phyloP scores from a whole-genome alignment of 2,329 filamentous ascomycete species.

The Ophiostoma triangulosporum region DNA sequence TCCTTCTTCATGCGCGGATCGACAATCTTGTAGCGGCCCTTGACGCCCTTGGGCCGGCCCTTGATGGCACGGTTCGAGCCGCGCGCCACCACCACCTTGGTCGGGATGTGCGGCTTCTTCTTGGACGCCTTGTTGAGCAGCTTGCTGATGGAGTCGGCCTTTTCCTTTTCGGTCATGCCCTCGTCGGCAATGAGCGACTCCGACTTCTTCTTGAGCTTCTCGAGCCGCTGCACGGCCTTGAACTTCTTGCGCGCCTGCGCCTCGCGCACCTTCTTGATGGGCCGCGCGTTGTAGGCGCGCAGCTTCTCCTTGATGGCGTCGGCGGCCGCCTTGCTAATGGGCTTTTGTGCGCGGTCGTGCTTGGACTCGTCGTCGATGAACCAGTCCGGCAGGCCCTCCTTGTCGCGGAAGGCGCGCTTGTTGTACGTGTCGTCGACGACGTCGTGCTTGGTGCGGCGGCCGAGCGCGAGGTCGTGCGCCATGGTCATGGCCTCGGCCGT shows the following conservation, averaged over 20 bases:
- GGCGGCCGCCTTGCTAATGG: slow-evolving; percentile 83
- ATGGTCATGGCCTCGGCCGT: slow-evolving; percentile 99
- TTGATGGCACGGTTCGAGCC: slow-evolving; percentile 75
- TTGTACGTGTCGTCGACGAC: slow-evolving; percentile 88
- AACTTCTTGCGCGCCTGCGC: slow-evolving; percentile 95
- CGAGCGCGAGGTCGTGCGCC: slow-evolving; percentile 80
- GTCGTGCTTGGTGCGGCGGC: slow-evolving; percentile 65
- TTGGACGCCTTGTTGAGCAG: slow-evolving; percentile 70
- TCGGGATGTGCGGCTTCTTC: slow-evolving; percentile 72
- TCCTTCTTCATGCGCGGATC: slow-evolving; percentile 96
- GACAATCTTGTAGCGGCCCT: slow-evolving; percentile 96
- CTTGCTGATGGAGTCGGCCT: slow-evolving; percentile 70
- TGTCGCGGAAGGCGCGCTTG: slow-evolving; percentile 79
- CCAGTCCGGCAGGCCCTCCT: slow-evolving; percentile 90
- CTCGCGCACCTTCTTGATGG: slow-evolving; percentile 98
- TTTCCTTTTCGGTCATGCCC: slow-evolving; percentile 89
- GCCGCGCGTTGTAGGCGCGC: slow-evolving; percentile 82
- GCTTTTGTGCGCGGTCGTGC: slow-evolving; percentile 74
- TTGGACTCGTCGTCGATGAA: slow-evolving; percentile 84
- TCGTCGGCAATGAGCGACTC: slow-evolving; percentile 80
- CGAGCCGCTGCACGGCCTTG: slow-evolving; percentile 76
- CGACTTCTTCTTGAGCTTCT: slow-evolving; percentile 97
- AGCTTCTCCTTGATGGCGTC: slow-evolving; percentile 88
- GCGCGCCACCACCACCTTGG: slow-evolving; percentile 79
- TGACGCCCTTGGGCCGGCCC: slow-evolving; percentile 71